phyloP scores from a whole-genome alignment of 2,329 filamentous ascomycete genomes.

The Fusarium heterosporum region DNA sequence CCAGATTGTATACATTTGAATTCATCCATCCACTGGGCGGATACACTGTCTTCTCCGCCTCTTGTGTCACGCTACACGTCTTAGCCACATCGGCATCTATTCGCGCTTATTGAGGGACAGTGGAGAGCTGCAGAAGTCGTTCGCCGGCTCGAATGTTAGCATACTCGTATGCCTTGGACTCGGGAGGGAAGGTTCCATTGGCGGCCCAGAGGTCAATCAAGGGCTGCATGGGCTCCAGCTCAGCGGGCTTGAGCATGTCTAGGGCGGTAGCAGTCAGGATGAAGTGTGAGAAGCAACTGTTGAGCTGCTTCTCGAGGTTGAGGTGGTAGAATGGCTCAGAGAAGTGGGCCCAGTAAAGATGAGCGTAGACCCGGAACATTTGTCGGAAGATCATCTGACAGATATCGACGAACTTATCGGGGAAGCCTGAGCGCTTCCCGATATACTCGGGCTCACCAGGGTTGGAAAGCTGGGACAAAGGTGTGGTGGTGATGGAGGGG shows the following conservation, averaged over 20 bases:
- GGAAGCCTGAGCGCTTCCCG: conserved; percentile 93
- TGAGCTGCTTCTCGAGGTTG: conserved; percentile 82
- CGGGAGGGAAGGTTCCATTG: conserved; percentile 86
- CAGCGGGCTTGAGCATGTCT: conserved; percentile 86
- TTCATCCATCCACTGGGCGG: conserved; percentile 13
- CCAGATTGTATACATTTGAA: conserved; percentile 39
- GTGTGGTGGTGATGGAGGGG: conserved; percentile 67
- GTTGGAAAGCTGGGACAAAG: conserved; percentile 72
- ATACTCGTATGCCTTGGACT: conserved; percentile 75
- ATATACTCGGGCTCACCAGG: conserved; percentile 78
- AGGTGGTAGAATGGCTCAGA: conserved; percentile 85
- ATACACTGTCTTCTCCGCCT: conserved; percentile 26
- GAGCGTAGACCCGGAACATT: conserved; percentile 98
- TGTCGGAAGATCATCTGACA: conserved; percentile 96
- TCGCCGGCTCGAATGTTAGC: conserved; percentile 72
- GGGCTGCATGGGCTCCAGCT: conserved; percentile 95
- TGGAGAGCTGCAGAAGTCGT: conserved; percentile 64
- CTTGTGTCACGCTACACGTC: conserved; percentile 29
- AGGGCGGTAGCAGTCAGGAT: conserved; percentile 83
- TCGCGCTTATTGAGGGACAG: conserved; percentile 46
- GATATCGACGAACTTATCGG: conserved; percentile 86
- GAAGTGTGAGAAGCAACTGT: conserved; percentile 90
- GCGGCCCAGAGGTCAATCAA: conserved; percentile 92
- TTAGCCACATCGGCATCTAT: conserved; percentile 5
- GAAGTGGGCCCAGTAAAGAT: conserved; percentile 98